These are phyloP conservation scores for Trichoderma sp. DNA, from an alignment of 2,329 filamentous ascomycete species.

Conservation along the genomic window DNA sequence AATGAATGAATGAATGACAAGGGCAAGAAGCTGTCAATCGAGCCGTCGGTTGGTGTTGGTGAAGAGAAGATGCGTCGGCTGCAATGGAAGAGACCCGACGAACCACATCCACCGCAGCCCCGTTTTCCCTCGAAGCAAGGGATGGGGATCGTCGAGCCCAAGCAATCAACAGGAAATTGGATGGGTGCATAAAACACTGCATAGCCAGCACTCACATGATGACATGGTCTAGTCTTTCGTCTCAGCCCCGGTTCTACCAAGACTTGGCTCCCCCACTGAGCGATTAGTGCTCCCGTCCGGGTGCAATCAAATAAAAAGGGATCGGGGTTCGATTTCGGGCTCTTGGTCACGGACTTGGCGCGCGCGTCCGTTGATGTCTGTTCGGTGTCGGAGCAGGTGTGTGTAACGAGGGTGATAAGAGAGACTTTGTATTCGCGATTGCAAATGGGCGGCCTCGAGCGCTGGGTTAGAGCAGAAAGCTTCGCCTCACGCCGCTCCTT, in stretches of 20 bases:
- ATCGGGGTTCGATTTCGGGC: background rate
- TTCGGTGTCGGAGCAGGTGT: conserved; percentile 14
- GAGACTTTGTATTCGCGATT: background rate
- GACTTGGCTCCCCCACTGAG: conserved; percentile 11
- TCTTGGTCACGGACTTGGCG: conserved; percentile 2
- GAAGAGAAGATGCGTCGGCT: background rate
- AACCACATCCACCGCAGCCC: conserved; percentile 6
- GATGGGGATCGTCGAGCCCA: no score
- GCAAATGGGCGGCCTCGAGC: conserved; percentile 15
- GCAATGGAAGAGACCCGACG: conserved; percentile 15
- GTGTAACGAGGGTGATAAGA: background rate
- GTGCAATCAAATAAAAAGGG: background rate
- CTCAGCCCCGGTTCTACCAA: conserved; percentile 16
- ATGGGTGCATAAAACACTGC: conserved; percentile 17
- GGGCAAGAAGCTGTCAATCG: background rate
- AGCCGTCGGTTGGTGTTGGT: conserved; percentile 13
- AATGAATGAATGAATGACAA: conserved; percentile 9
- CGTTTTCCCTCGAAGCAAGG: background rate
- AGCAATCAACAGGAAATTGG: conserved; percentile 13
- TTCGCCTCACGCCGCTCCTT: background rate
- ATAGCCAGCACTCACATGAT: conserved; percentile 17
- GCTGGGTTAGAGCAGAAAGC: background rate
- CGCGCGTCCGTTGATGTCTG: background rate
- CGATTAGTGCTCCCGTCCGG: conserved; percentile 17
- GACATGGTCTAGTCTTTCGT: conserved; percentile 16